Percentiles rank a stretch among this genome's conserved stretches.
Evolutionary conservation across 495 filamentous ascomycete genomes (phyloP).

Genomic region (Chaetomium fimeti): DNA sequence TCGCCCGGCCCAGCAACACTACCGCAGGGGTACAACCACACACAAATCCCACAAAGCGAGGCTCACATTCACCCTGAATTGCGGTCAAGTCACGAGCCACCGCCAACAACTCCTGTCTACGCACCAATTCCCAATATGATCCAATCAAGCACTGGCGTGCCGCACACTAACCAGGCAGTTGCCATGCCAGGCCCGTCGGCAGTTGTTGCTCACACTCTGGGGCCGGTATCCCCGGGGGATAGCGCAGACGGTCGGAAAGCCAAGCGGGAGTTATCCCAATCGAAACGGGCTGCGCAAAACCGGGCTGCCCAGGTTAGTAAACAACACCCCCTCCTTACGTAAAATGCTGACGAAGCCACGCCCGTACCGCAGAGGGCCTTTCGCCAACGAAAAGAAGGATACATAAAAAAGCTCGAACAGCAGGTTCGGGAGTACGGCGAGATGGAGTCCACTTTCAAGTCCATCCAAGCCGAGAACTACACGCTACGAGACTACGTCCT

Average conservation of each 20-base stretch:
- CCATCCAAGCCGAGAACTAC: constrained; percentile 82
- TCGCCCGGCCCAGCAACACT: constrained; percentile 27
- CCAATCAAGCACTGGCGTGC: constrained; percentile 23
- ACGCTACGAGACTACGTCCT: constrained; percentile 88
- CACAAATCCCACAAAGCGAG: constrained; percentile 29
- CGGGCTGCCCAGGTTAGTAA: constrained; percentile 83
- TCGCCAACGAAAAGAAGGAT: constrained; percentile 94
- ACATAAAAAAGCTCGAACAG: constrained; percentile 95
- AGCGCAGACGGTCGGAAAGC: constrained; percentile 47
- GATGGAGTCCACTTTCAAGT: constrained; percentile 69
- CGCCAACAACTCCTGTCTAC: constrained; percentile 23
- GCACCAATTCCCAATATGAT: constrained; percentile 38
- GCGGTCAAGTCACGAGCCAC: constrained; percentile 33
- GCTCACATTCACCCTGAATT: constrained; percentile 37
- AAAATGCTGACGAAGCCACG: constrained; percentile 14
- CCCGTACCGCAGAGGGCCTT: constrained; percentile 84
- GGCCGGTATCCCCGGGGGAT: constrained; percentile 19
- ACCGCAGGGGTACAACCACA: constrained; percentile 40
- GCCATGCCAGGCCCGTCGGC: constrained; percentile 29
- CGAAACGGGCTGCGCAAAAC: constrained; percentile 95
- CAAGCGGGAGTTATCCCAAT: constrained; percentile 88
- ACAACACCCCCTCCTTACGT: constrained; percentile 9
- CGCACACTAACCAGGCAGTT: constrained; percentile 29
- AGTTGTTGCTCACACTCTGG: constrained; percentile 15
- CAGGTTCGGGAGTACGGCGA: constrained; percentile 73